These are phyloP conservation scores for Nepenthes alata DNA, from an alignment of 179 eudicot species.

Conservation along the genomic window DNA sequence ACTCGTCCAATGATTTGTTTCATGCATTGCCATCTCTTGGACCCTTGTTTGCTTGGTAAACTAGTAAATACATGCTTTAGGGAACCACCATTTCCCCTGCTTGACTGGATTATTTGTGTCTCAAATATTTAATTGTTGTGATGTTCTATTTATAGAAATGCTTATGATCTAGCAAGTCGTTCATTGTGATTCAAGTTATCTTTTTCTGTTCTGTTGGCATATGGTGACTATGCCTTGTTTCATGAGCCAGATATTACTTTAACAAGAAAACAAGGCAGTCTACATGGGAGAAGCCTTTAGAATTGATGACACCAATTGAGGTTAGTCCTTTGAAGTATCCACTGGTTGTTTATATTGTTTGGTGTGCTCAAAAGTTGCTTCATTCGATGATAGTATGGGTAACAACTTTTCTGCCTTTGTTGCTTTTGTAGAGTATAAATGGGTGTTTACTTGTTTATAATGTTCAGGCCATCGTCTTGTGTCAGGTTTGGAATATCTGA, in stretches of 20 bases:
- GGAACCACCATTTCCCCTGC: no score
- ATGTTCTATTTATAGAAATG: no score
- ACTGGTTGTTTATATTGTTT: neutral
- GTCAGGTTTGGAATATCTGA: no score
- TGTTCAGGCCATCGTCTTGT: neutral
- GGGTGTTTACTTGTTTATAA: neutral
- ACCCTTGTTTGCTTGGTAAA: no score
- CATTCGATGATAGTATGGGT: neutral
- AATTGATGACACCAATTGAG: slow-evolving; percentile 70
- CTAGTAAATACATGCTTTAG: no score
- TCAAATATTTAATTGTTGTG: no score
- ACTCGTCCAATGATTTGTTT: no score
- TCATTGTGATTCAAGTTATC: no score
- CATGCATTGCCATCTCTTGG: no score
- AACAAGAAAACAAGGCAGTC: slow-evolving; percentile 63
- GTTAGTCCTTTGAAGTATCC: slow-evolving; percentile 22
- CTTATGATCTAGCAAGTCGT: no score
- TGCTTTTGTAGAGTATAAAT: neutral
- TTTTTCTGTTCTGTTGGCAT: neutral
- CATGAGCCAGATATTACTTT: slow-evolving; percentile 53
- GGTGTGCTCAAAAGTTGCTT: slow-evolving; percentile 1
- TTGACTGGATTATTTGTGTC: no score
- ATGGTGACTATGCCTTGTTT: neutral
- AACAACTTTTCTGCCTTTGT: neutral
- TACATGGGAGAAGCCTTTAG: slow-evolving; percentile 83